phyloP scores from a whole-genome alignment of 1,284 basidiomycete species.

The Kwoniella shivajii region DNA sequence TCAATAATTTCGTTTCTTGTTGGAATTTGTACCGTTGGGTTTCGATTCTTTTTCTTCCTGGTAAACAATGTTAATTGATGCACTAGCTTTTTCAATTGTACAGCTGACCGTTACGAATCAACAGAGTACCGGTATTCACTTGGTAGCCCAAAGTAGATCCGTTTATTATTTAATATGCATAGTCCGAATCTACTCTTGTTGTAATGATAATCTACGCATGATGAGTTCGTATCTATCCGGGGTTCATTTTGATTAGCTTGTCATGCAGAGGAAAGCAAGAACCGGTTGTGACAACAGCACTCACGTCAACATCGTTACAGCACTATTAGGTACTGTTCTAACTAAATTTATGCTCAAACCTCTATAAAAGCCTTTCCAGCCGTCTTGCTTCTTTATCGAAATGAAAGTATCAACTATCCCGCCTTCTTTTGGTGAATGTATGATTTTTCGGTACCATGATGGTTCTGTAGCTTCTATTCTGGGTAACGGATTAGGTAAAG shows the following conservation, averaged over 20 bases:
- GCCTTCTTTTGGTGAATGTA: slow-evolving; percentile 29
- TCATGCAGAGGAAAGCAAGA: background rate
- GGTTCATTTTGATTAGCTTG: background rate
- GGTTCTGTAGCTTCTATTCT: slow-evolving; percentile 4
- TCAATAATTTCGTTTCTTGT: background rate
- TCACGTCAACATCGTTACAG: slow-evolving; percentile 91
- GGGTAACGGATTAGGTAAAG: slow-evolving; percentile 7
- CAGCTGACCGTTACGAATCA: no score
- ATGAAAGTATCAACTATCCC: slow-evolving; percentile 72
- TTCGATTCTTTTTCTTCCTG: no score
- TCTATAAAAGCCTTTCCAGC: slow-evolving; percentile 83
- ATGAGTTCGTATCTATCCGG: slow-evolving; percentile 56
- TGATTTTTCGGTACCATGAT: slow-evolving; percentile 10
- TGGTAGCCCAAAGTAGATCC: background rate
- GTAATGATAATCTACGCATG: slow-evolving; percentile 52
- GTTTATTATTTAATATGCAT: background rate
- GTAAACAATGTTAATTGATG: no score
- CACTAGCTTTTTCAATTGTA: no score
- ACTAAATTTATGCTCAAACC: slow-evolving; percentile 88
- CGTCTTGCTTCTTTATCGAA: slow-evolving; percentile 75
- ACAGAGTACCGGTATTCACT: no score
- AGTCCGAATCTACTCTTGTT: slow-evolving; percentile 8
- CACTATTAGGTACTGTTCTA: slow-evolving; percentile 89
- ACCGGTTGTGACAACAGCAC: slow-evolving; percentile 48
- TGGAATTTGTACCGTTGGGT: background rate